phyloP scores from a whole-genome alignment of 1,139 yeast species.

The Suzukiozyma palmioleophila region DNA sequence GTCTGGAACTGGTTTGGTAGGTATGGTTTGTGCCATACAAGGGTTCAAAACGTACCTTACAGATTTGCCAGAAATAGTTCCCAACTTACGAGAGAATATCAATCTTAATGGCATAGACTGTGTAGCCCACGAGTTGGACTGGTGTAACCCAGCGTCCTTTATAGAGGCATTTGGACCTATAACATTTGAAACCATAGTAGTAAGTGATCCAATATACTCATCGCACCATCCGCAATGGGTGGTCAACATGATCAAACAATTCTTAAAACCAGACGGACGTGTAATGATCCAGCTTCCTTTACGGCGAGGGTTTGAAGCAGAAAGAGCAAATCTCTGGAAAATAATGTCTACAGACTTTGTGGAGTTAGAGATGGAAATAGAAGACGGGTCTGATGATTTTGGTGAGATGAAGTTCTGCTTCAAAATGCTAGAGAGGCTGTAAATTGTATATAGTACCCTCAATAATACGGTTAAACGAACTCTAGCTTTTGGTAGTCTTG shows the following conservation, averaged over 20 bases:
- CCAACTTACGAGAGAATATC: conserved; percentile 60
- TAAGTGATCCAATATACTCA: conserved; percentile 89
- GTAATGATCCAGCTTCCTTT: conserved; percentile 74
- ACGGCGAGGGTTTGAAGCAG: conserved; percentile 60
- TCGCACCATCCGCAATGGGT: conserved; percentile 76
- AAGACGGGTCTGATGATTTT: conserved; percentile 80
- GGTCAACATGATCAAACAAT: conserved; percentile 46
- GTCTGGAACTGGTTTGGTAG: conserved; percentile 90
- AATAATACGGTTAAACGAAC: too few relatives aligned
- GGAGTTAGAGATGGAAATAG: conserved; percentile 27
- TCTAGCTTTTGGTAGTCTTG: too few relatives aligned
- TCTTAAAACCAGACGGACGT: conserved; percentile 35
- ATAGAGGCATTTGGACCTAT: conserved; percentile 14
- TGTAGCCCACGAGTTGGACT: conserved; percentile 60
- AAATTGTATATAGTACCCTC: too few relatives aligned
- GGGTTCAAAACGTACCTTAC: conserved; percentile 59
- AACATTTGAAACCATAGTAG: conserved; percentile 53
- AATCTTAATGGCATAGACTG: conserved; percentile 38
- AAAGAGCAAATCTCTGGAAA: conserved; percentile 57
- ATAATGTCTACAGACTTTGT: conserved; percentile 34
- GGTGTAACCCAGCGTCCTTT: conserved; percentile 59
- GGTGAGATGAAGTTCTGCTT: conserved; percentile 66
- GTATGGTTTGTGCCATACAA: conserved; percentile 55
- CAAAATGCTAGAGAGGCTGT: conserved; percentile 30
- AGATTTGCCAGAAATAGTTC: conserved; percentile 73